Evolutionary conservation across 2,329 filamentous ascomycete species (phyloP), one percentile per base, ranked within the genome.

Genomic region (Akanthomyces uredinophilus): DNA sequence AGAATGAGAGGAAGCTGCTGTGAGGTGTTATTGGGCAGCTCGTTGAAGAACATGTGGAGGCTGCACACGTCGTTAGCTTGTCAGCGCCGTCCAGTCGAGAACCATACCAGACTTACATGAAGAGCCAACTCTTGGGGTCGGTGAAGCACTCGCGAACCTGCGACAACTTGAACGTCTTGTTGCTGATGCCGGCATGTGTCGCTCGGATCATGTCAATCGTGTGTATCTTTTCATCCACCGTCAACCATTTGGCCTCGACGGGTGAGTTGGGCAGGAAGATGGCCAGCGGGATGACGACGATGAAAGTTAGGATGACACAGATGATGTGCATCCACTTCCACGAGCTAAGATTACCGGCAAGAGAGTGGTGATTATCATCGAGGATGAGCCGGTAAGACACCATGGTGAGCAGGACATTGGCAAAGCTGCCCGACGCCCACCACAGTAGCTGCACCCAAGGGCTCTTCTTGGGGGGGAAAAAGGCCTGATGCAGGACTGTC

Each of bases 281-380:
- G 8, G 60, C 49, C 1, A 69, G 62, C 5, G 67, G 62, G 4
- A 65, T 50, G 46, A 35, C 81, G 4, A 85, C 71, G 0, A 82
- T 81, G 14, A 86, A 79, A 1, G 83, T 85, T 62, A 86, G 81
- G 5, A 85, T 62, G 4, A 80, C 73, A 57, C 76, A 77, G 67
- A 83, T 81, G 51, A 83, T 80, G 66, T 83, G 85, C 73, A 85
- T 81, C 83, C 82, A 85, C 63, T 72, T 73, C 62, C 67, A 68
- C 16, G 66, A 69, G 6, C 51, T 60, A 18, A 69, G 53, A 16
- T 63, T 62, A 22, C 66, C 67, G 6, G 61, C 63, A 20, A 69
- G 60, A 35, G 59, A 46, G 37, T 63, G 60, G 16, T 22, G 35
- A 16, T 64, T 59, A 27, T 68, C 67, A 43, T 68, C 65, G 11